Evolutionary conservation across 371 early-diverging fungal species (phyloP), one percentile per base, ranked within the genome.

Genomic region (Chytridiales sp.): DNA sequence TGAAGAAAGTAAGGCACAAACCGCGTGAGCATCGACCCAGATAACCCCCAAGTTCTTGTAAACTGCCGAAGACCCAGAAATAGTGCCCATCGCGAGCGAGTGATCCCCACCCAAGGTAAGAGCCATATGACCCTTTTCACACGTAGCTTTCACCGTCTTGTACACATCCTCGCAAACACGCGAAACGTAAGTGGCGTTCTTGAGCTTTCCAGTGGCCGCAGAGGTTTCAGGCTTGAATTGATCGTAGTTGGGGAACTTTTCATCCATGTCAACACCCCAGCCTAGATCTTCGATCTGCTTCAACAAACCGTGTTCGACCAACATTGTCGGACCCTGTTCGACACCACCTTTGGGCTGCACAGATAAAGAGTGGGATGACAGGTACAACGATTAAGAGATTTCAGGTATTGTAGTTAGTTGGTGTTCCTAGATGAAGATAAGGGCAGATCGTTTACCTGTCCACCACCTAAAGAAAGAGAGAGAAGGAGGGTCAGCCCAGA

Each of bases 11-110:
- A 47, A 39, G 17, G 5, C 32, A 79, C 86, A 79, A 83, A 91
- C 92, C 47, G 94, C 91, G 67, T 97, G 97, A 21, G 96, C 96
- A 71, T 97, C 96, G 8, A 97, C 87, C 98, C 97, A 97, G 56
- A 97, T 82, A 58, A 97, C 85, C 58, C 94, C 91, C 32, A 96
- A 81, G 56, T 95, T 83, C 57, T 84, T 81, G 75, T 95, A 82
- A 22, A 88, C 90, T 9, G 82, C 68, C 27, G 91, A 76, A 5
- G 87, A 82, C 43, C 95, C 97, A 34, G 88, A 81, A 11, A 96
- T 82, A 29, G 96, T 94, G 43, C 91, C 96, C 67, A 97, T 77
- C 40, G 86, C 98, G 40, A 95, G 74, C 11, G 93, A 92, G 72
- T 97, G 98, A 75, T 97, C 98, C 31, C 97, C 97, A 62, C 98